Conservation (phyloP, 23 red algal genomes). For the Gracilaria vermiculophylla region DNA sequence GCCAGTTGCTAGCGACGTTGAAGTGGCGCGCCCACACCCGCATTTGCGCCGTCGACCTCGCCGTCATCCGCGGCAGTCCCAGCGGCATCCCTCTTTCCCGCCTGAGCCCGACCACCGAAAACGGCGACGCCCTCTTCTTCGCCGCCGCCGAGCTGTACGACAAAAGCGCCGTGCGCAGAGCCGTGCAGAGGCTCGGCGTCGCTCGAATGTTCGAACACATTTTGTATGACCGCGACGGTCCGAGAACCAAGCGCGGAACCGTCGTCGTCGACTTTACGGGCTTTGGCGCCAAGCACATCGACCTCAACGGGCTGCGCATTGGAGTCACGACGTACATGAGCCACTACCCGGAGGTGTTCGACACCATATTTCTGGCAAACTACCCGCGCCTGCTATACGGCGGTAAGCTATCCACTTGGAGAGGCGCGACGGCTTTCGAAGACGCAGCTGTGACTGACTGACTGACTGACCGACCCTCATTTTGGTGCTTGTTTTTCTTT, state of each 20-base stretch:
- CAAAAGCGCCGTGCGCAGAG: not conserved
- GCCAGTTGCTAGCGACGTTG: slow-evolving; percentile 26
- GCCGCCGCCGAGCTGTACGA: slow-evolving; percentile 10
- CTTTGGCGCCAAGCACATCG: slow-evolving; percentile 27
- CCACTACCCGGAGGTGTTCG: slow-evolving; percentile 49
- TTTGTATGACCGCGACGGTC: slow-evolving; percentile 44
- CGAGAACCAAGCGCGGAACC: slow-evolving; percentile 14
- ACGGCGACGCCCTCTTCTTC: slow-evolving; percentile 21
- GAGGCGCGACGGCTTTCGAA: no score
- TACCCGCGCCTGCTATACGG: slow-evolving; percentile 50
- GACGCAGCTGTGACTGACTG: not conserved
- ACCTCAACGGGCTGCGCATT: slow-evolving; percentile 1
- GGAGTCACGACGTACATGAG: slow-evolving; percentile 37
- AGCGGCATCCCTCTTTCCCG: slow-evolving; percentile 32
- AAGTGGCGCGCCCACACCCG: slow-evolving; percentile 22
- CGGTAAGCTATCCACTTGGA: slow-evolving; percentile 12
- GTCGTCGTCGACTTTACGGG: slow-evolving; percentile 52
- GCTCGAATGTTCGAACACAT: slow-evolving; percentile 52
- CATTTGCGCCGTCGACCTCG: not conserved
- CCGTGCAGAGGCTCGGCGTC: slow-evolving; percentile 27
- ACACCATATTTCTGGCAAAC: slow-evolving; percentile 43
- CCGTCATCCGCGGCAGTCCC: not conserved
- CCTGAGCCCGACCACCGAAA: not conserved
- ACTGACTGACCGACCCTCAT: no score
- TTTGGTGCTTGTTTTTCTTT: no score